These are phyloP conservation scores for Globisporangium spiculum DNA, from an alignment of 352 stramenopile species.

Conservation along the genomic window DNA sequence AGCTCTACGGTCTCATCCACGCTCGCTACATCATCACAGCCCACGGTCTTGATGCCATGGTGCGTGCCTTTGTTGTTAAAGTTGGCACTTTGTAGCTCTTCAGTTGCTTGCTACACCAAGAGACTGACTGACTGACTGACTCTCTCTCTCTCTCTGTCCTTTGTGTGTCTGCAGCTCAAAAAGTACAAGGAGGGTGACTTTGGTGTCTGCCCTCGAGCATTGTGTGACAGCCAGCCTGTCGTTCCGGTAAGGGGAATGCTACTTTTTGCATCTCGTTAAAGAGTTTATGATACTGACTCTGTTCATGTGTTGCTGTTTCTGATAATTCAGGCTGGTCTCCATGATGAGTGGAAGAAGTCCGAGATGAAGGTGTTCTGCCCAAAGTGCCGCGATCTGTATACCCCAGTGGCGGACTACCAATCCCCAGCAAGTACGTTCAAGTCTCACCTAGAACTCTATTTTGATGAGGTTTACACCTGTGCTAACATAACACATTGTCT, in stretches of 20 bases:
- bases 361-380: slow-evolving; percentile 91
- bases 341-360: slow-evolving; percentile 88
- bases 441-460: neutral
- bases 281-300: slow-evolving; percentile 6
- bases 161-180: slow-evolving; percentile 50
- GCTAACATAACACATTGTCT: neutral
- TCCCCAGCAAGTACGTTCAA: slow-evolving; percentile 69
- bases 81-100: neutral
- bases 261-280: too few relatives aligned
- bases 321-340: slow-evolving; percentile 58
- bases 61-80: slow-evolving; percentile 20
- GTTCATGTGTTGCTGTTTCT: slow-evolving; percentile 7
- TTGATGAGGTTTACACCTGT: neutral
- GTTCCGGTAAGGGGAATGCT: slow-evolving; percentile 52
- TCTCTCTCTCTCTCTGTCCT: neutral
- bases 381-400: slow-evolving; percentile 88
- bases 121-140: neutral
- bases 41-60: slow-evolving; percentile 86
- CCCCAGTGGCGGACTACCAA: slow-evolving; percentile 80
- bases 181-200: slow-evolving; percentile 90
- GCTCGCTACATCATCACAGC: slow-evolving; percentile 90
- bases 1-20: slow-evolving; percentile 89
- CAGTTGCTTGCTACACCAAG: neutral
- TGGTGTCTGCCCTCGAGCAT: slow-evolving; percentile 77
- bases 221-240: slow-evolving; percentile 82